A percentile compares a stretch with the other conserved stretches of the same genome.
These are phyloP conservation scores for Aspergillus incahuasiensis DNA, from an alignment of 495 filamentous ascomycete genomes.

Conservation along the genomic window DNA sequence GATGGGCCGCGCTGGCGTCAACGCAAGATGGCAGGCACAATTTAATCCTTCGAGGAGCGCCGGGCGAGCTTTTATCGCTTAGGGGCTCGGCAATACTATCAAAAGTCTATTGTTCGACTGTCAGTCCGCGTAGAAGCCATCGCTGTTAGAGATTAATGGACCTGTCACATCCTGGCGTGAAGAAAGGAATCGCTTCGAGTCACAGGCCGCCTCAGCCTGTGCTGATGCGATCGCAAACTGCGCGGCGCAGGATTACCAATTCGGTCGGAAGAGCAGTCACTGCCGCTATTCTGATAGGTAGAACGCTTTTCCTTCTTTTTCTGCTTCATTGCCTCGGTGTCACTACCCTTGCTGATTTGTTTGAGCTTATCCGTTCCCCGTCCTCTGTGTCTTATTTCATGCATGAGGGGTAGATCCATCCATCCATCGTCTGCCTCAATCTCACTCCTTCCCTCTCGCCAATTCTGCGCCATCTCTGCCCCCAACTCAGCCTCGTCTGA, in stretches of 20 bases:
- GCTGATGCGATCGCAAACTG: background rate
- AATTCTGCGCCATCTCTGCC: background rate
- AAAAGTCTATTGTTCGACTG: background rate
- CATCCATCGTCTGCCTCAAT: background rate
- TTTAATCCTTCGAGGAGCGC: conserved; percentile 5
- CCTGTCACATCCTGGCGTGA: background rate
- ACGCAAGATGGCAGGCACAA: conserved; percentile 3
- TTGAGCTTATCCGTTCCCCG: background rate
- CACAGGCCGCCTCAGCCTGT: background rate
- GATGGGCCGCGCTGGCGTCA: conserved; percentile 8
- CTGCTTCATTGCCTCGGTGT: background rate
- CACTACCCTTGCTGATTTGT: background rate
- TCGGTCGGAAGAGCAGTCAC: background rate
- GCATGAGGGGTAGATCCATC: background rate
- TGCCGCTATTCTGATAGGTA: background rate
- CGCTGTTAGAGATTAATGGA: background rate
- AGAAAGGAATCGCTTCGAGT: background rate
- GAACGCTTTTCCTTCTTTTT: background rate
- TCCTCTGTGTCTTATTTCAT: background rate
- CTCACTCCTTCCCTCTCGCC: background rate
- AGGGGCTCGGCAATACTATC: background rate
- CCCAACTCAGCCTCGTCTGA: background rate
- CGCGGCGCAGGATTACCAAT: background rate
- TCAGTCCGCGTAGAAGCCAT: background rate
- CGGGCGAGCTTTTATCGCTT: conserved; percentile 5